Evolutionary conservation across 306 rosid species (phyloP), one percentile per base, ranked within the genome.

Genomic region (Adenanthera pavonina): DNA sequence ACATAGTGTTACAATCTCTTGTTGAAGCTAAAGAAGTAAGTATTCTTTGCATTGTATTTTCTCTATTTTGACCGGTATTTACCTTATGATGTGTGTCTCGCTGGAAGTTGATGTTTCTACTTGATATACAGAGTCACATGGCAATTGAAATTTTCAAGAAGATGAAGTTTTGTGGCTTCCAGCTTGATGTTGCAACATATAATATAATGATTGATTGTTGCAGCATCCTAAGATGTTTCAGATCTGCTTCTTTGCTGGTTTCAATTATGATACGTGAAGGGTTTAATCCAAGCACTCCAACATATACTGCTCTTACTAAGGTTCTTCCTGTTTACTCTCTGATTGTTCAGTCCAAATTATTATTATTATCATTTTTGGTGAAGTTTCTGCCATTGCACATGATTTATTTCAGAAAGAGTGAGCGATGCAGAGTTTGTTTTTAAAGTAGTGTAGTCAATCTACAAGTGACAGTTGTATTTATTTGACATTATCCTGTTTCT

Each of bases 241-340:
- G 61, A 85, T 95, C 95, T 75, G 97, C 95, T 72, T 83, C 78
- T 76, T 72, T 84, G 76, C 84, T 95, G 81, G 77, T 90, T 77
- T 84, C 98, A 69, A 74, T 79, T 90, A 95, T 92, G 97, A 72
- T 92, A 70, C 95, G 92, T 66, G 79, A 85, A 59, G 98, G 98
- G 48, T 92, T 90, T 88, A 34, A 44, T 80, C 95, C 90, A 13
- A 60, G 49, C 74, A 65, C 80, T 34, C 69, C 85, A 76, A 85
- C 97, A 71, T 92, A 88, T 86, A 88, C 92, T 19, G 51, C 85
- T 65, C 88, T 95, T 62, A 74, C 91, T 30, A 88, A 95, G 97
- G 98, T 94, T 88, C 76, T 48, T 64, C 64, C 78, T 46, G 34
- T 82, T n/a, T 59, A 80, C 67, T 77, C 62, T 78, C 62, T 68